Percentiles rank a stretch among this genome's conserved stretches.
Evolutionary conservation across 1,284 basidiomycete species (phyloP).

Genomic region (Bothia castanella): DNA sequence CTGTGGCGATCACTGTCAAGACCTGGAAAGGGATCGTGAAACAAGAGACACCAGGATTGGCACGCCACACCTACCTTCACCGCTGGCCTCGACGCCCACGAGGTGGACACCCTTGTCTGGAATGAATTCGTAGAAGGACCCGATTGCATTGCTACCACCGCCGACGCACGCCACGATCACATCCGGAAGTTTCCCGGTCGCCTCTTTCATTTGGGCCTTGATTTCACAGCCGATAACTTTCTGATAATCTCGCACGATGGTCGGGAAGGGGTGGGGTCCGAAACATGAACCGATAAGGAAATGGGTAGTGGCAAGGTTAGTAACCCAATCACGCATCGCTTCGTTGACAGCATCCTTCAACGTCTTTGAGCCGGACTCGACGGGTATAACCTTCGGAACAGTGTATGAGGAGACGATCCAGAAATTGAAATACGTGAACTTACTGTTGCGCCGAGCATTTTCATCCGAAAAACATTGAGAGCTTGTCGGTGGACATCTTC

Average conservation of each 20-base stretch:
- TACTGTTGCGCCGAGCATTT: conserved; percentile 93
- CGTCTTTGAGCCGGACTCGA: conserved; percentile 91
- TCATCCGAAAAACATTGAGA: conserved; percentile 96
- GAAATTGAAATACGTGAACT: conserved; percentile 4
- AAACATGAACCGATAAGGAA: conserved; percentile 98
- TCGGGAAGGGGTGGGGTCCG: conserved; percentile 98
- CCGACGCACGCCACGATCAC: conserved; percentile 96
- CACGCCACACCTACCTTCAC: conserved; percentile 62
- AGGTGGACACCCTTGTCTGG: conserved; percentile 77
- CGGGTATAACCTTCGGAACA: conserved; percentile 77
- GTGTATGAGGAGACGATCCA: too few species aligned
- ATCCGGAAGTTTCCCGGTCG: conserved; percentile 84
- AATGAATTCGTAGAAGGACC: conserved; percentile 95
- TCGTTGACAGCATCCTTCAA: conserved; percentile 99
- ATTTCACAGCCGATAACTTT: conserved; percentile 94
- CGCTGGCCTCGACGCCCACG: conserved; percentile 93
- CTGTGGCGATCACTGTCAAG: conserved; percentile 84
- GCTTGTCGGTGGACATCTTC: conserved; percentile 96
- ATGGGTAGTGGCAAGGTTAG: conserved; percentile 89
- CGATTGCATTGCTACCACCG: conserved; percentile 96
- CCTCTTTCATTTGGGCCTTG: conserved; percentile 78
- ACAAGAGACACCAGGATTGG: too few species aligned
- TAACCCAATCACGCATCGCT: conserved; percentile 97
- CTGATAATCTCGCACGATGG: conserved; percentile 98
- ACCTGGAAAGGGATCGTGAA: conserved; percentile 36